Percentiles rank a stretch among this genome's conserved stretches.
Conservation (phyloP, 78 protist genomes). For the Cavenderia fasciculata region DNA sequence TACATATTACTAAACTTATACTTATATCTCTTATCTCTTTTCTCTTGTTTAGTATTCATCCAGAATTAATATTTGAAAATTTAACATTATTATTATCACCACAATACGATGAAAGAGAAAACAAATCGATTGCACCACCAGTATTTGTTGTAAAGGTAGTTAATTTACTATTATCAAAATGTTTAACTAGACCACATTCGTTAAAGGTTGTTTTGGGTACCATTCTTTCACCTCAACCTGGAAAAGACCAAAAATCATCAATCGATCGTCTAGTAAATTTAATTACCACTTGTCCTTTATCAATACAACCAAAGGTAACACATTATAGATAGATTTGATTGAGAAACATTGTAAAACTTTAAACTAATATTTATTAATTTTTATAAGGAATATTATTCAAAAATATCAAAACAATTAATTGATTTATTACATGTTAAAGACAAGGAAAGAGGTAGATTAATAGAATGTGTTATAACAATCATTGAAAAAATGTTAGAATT, state of each 20-base stretch:
- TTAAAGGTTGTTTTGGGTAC: conserved; percentile 12
- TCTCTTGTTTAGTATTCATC: background rate
- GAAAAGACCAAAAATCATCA: conserved; percentile 7
- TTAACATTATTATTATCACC: conserved; percentile 11
- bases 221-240: conserved; percentile 1
- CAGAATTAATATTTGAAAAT: conserved; percentile 68
- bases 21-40: no score
- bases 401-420: conserved; percentile 39
- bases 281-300: background rate
- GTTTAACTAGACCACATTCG: conserved; percentile 64
- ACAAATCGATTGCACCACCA: background rate
- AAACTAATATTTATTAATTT: no score
- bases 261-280: background rate
- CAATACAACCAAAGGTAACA: background rate
- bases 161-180: conserved; percentile 44
- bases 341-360: no score
- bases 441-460: background rate
- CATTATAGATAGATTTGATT: no score
- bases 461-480: conserved; percentile 14
- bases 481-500: conserved; percentile 15
- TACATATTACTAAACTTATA: no score
- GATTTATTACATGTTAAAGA: conserved; percentile 33
- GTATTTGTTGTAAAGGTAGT: conserved; percentile 13
- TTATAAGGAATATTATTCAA: background rate
- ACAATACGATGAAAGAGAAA: background rate